Percentiles rank a stretch among this genome's conserved stretches.
These are phyloP conservation scores for Backusella luteola DNA, from an alignment of 192 early-diverging fungal species.

Conservation along the genomic window DNA sequence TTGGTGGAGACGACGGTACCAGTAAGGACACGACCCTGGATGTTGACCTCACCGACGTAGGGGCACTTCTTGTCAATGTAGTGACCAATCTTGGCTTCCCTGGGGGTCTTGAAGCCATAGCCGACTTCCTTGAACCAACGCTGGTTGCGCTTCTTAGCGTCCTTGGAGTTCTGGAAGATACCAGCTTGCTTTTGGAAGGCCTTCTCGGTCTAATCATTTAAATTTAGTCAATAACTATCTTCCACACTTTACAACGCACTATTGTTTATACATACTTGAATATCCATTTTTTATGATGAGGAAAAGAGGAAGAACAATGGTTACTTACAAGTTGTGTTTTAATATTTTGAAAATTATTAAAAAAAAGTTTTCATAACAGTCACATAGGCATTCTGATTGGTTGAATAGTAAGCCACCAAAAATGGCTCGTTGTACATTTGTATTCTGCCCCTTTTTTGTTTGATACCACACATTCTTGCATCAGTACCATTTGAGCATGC, in stretches of 20 bases:
- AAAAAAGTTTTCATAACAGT: background rate
- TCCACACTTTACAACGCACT: background rate
- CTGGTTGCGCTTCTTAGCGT: conserved; percentile 61
- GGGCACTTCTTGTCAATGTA: conserved; percentile 99
- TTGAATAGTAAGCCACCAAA: background rate
- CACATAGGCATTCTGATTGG: background rate
- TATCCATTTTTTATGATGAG: conserved; percentile 13
- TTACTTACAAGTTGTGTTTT: background rate
- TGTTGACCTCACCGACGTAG: conserved; percentile 90
- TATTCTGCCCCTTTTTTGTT: background rate
- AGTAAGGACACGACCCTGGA: conserved; percentile 95
- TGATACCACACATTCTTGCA: background rate
- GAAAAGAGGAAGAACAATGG: conserved; percentile 5
- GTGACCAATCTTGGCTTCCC: conserved; percentile 92
- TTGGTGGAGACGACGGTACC: conserved; percentile 92
- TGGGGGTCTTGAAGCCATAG: conserved; percentile 98
- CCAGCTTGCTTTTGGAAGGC: conserved; percentile 96
- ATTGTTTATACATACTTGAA: conserved; percentile 3
- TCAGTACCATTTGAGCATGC: too few relatives aligned
- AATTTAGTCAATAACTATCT: background rate
- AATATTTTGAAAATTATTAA: background rate
- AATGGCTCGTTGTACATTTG: background rate
- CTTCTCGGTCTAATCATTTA: conserved; percentile 73
- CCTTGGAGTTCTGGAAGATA: conserved; percentile 91
- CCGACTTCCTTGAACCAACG: conserved; percentile 99